phyloP scores from a whole-genome alignment of 1,284 basidiomycete species.

The Cerrena zonata region DNA sequence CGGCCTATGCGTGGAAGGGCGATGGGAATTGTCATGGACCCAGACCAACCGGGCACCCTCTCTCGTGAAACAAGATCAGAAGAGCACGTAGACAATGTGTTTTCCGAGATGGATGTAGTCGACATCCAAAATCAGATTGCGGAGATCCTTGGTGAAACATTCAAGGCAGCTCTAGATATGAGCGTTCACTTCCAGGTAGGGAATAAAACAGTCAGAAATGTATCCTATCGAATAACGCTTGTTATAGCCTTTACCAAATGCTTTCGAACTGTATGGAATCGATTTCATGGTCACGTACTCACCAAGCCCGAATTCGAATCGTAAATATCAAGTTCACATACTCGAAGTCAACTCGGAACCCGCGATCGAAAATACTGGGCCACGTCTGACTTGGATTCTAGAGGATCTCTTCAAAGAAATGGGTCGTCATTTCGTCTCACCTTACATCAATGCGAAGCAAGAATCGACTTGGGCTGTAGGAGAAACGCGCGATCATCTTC shows the following conservation, averaged over 20 bases:
- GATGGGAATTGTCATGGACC: slow-evolving; percentile 17
- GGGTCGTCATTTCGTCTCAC: slow-evolving; percentile 61
- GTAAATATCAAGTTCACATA: slow-evolving; percentile 62
- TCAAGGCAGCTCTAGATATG: slow-evolving; percentile 79
- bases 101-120: slow-evolving; percentile 44
- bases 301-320: slow-evolving; percentile 13
- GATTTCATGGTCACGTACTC: slow-evolving; percentile 79
- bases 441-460: slow-evolving; percentile 43
- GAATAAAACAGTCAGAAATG: background rate
- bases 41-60: slow-evolving; percentile 12
- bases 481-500: slow-evolving; percentile 16
- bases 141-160: slow-evolving; percentile 70
- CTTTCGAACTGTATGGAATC: slow-evolving; percentile 91
- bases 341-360: slow-evolving; percentile 94
- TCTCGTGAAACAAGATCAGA: slow-evolving; percentile 15
- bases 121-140: slow-evolving; percentile 60
- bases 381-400: slow-evolving; percentile 74
- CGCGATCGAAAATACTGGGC: slow-evolving; percentile 90
- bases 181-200: slow-evolving; percentile 83
- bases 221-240: background rate
- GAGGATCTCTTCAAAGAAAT: slow-evolving; percentile 77
- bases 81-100: slow-evolving; percentile 1
- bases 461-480: slow-evolving; percentile 18
- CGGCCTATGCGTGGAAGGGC: slow-evolving; percentile 14
- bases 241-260: slow-evolving; percentile 80